Evolutionary conservation across 2,329 filamentous ascomycete genomes (phyloP), one percentile per base, ranked within the genome.

Genomic region (Pochonia chlamydosporia): DNA sequence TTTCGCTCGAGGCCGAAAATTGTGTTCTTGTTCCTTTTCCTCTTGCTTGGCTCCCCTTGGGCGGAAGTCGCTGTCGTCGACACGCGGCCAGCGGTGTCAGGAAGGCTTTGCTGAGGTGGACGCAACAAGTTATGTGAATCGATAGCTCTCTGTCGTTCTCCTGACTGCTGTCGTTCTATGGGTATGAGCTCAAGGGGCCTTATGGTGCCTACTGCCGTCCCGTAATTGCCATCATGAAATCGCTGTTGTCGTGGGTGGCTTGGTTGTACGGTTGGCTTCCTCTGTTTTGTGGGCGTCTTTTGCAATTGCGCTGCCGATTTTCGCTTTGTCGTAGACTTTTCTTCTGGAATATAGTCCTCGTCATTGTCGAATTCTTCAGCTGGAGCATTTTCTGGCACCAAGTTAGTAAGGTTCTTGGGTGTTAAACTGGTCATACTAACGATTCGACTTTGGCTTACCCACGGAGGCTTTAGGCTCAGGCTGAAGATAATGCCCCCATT

Each of bases 1-100:
- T 51, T 35, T n/a, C 52, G 49, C 3, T 43, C 46, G 11, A 59
- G 48, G n/a, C 56, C 56, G n/a, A 59, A 59, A 2, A 58, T 47
- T n/a, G 30, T 40, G 16, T 46, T 49, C 30, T 49, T 51, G 24
- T 33, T 43, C 3, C 23, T 49, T 26, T 55, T 57, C 3, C 23
- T 49, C 30, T 55, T 57, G 7, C 24, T 11, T 2, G 45, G 39
- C 20, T 43, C 51, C 3, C 10, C 9, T 2, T 40, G 44, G 1
- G 37, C 25, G 4, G 26, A 36, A 16, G 4, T 3, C 2, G 18
- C 20, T 3, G 16, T 43, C 40, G 6, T 14, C 30, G 21, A 46
- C 36, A 18, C 3, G 30, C 14, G 5, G 9, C 11, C 10, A 11
- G 30, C 7, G 7, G 11, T 7, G 9, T 13, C 11, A 20, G 21